Evolutionary conservation across 192 early-diverging fungal species (phyloP).

Genomic region (Entrophospora sp.): DNA sequence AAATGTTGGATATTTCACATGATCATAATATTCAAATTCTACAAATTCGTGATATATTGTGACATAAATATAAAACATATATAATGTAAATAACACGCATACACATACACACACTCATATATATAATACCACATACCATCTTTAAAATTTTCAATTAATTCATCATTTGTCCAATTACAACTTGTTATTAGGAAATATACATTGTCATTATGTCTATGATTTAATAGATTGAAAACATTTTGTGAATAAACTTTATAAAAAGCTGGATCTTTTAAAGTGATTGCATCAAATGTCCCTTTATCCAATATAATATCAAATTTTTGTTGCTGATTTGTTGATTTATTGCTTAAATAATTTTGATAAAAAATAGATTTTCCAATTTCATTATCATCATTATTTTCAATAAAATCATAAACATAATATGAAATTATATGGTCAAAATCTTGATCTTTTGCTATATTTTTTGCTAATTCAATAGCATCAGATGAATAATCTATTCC

Average conservation of each 20-base stretch:
- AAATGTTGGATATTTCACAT: slow-evolving; percentile 78
- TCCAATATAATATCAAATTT: slow-evolving; percentile 66
- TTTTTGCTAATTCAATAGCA: slow-evolving; percentile 63
- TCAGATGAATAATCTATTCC: slow-evolving; percentile 83
- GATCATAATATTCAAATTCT: slow-evolving; percentile 54
- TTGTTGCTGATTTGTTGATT: no score
- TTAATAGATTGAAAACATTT: no score
- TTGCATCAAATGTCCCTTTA: slow-evolving; percentile 94
- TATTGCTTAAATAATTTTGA: no score
- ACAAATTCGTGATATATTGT: slow-evolving; percentile 1
- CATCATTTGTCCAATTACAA: slow-evolving; percentile 90
- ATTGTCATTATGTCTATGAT: no score
- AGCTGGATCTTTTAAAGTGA: slow-evolving; percentile 63
- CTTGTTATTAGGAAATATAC: slow-evolving; percentile 79
- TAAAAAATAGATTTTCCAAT: slow-evolving; percentile 7
- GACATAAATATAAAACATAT: background rate
- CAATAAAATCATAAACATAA: slow-evolving; percentile 50
- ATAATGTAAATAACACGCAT: slow-evolving; percentile 20
- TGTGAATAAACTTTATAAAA: no score
- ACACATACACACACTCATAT: no score
- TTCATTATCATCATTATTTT: slow-evolving; percentile 31
- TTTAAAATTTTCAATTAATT: slow-evolving; percentile 59
- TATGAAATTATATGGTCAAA: slow-evolving; percentile 40
- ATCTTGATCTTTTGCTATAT: slow-evolving; percentile 44
- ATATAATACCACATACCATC: slow-evolving; percentile 43